A percentile compares a stretch with the other conserved stretches of the same genome.
phyloP scores from a whole-genome alignment of 2,329 filamentous ascomycete species.

The Epichloe bromicola region DNA sequence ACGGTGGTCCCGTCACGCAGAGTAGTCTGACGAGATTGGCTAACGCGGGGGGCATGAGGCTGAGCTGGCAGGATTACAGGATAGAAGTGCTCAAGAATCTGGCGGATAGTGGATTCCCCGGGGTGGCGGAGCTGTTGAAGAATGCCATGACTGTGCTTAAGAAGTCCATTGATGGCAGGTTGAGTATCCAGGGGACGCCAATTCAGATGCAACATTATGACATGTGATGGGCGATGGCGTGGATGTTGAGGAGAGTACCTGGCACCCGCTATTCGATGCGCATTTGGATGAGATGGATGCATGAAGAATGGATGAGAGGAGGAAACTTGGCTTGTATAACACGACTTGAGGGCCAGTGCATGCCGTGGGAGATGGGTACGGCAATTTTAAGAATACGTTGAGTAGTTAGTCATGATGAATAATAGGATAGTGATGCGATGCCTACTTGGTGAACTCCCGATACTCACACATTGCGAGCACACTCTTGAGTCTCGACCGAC shows the following conservation, averaged over 20 bases:
- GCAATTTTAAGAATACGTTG: too few relatives aligned
- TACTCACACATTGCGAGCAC: too few relatives aligned
- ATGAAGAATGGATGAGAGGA: too few relatives aligned
- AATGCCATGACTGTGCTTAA: slow-evolving; percentile 69
- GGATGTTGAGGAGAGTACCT: slow-evolving; percentile 17
- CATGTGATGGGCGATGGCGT: not conserved
- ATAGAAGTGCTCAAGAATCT: slow-evolving; percentile 58
- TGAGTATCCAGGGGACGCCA: slow-evolving; percentile 10
- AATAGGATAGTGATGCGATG: too few relatives aligned
- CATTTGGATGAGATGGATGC: too few relatives aligned
- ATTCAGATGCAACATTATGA: slow-evolving; percentile 1
- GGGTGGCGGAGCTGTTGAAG: slow-evolving; percentile 61
- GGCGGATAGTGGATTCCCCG: slow-evolving; percentile 48
- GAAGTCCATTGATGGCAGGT: slow-evolving; percentile 26
- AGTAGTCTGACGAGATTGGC: slow-evolving; percentile 49
- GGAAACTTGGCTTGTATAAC: too few relatives aligned
- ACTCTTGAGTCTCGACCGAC: too few relatives aligned
- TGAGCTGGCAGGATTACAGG: slow-evolving; percentile 65
- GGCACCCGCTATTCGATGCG: too few relatives aligned
- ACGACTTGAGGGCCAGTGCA: too few relatives aligned
- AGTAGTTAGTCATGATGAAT: too few relatives aligned
- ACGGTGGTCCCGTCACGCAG: slow-evolving; percentile 59
- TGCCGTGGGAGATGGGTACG: too few relatives aligned
- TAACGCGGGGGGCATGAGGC: slow-evolving; percentile 45
- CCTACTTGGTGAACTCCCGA: too few relatives aligned